Conservation (phyloP, 2,329 filamentous ascomycete genomes). For the Botryotinia narcissicola region DNA sequence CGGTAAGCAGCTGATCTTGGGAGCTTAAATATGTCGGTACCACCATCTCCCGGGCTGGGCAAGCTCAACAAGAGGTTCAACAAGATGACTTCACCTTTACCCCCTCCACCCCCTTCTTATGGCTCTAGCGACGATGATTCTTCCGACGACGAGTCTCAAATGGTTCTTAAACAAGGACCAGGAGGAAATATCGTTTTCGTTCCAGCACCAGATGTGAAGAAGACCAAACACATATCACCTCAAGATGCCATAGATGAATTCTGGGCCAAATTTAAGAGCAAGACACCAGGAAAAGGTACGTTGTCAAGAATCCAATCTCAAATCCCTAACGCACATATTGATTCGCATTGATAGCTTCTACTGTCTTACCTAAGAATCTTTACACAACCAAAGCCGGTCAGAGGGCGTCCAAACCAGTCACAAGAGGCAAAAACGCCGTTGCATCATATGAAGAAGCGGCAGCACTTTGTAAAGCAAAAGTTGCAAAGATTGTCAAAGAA, state of each 20-base stretch:
- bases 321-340: neutral
- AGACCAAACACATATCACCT: conserved; percentile 55
- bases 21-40: neutral
- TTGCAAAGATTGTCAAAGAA: conserved; percentile 58
- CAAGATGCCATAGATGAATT: conserved; percentile 70
- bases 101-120: neutral
- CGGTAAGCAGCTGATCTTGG: neutral
- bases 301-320: neutral
- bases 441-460: conserved; percentile 72
- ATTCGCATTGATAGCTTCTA: conserved; percentile 50
- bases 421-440: conserved; percentile 55
- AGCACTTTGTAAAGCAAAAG: conserved; percentile 64
- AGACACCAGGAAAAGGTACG: conserved; percentile 65
- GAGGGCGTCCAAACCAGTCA: conserved; percentile 52
- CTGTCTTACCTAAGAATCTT: conserved; percentile 66
- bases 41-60: conserved; percentile 2
- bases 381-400: conserved; percentile 61
- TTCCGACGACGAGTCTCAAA: conserved; percentile 8
- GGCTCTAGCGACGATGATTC: conserved; percentile 8
- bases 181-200: conserved; percentile 18
- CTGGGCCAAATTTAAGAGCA: conserved; percentile 69
- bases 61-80: conserved; percentile 5
- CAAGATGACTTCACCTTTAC: neutral
- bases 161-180: neutral
- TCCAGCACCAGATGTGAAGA: conserved; percentile 23